Percentiles rank a stretch among this genome's conserved stretches.
These are phyloP conservation scores for Alternaria brassicae DNA, from an alignment of 2,329 filamentous ascomycete genomes.

Conservation along the genomic window DNA sequence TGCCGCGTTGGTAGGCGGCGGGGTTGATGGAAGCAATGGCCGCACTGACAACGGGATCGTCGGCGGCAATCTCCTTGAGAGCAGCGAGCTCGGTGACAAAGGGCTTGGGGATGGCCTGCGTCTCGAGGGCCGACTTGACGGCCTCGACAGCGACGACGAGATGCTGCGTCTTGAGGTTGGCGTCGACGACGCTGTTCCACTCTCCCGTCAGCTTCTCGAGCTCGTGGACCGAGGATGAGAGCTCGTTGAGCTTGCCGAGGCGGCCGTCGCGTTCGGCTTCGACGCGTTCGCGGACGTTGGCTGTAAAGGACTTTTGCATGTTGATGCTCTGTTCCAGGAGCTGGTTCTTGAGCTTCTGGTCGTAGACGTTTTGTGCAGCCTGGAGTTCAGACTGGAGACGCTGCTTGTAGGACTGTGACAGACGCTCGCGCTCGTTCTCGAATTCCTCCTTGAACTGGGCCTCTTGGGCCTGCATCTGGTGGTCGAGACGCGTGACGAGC, in stretches of 20 bases:
- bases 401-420: slow-evolving; percentile 79
- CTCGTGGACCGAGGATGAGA: slow-evolving; percentile 78
- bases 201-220: slow-evolving; percentile 86
- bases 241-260: slow-evolving; percentile 82
- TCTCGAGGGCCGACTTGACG: slow-evolving; percentile 82
- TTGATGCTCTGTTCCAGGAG: slow-evolving; percentile 89
- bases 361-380: slow-evolving; percentile 78
- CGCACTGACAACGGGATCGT: slow-evolving; percentile 85
- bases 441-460: slow-evolving; percentile 86
- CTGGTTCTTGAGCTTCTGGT: slow-evolving; percentile 82
- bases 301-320: slow-evolving; percentile 83
- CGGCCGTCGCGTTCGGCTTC: slow-evolving; percentile 88
- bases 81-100: slow-evolving; percentile 94
- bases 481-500: slow-evolving; percentile 86
- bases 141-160: slow-evolving; percentile 95
- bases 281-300: slow-evolving; percentile 79
- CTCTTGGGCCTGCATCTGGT: slow-evolving; percentile 81
- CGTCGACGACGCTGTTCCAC: slow-evolving; percentile 90
- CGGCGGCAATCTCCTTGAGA: slow-evolving; percentile 86
- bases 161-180: slow-evolving; percentile 92
- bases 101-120: slow-evolving; percentile 75
- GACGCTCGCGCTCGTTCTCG: slow-evolving; percentile 81
- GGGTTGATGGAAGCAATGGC: slow-evolving; percentile 98
- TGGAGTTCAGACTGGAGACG: slow-evolving; percentile 81
- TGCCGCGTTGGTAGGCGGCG: slow-evolving; percentile 87